Evolutionary conservation across 1,284 basidiomycete genomes (phyloP).

Genomic region (Trichosporon inkin): DNA sequence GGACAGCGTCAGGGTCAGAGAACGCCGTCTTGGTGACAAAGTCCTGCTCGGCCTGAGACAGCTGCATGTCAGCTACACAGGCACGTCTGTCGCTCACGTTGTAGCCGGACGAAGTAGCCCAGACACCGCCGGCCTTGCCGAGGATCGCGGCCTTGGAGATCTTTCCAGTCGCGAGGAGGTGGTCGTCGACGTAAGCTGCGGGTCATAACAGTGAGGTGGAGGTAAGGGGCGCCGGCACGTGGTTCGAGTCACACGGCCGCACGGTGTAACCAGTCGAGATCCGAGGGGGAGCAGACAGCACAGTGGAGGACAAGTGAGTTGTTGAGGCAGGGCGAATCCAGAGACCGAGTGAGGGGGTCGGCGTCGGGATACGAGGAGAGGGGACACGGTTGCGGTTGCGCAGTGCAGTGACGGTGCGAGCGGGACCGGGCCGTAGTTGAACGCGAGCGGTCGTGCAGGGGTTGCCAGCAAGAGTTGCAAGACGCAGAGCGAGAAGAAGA

Average conservation of each 20-base stretch:
- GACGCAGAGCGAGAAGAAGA: neutral
- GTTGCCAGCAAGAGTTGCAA: neutral
- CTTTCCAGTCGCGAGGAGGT: constrained; percentile 74
- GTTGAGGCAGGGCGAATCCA: neutral
- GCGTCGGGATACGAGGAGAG: no score
- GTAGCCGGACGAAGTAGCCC: constrained; percentile 75
- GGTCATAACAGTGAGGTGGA: neutral
- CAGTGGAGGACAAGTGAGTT: neutral
- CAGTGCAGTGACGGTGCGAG: no score
- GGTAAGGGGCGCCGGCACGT: neutral
- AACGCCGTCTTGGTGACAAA: constrained; percentile 59
- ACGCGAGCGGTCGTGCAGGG: neutral
- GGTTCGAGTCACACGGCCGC: neutral
- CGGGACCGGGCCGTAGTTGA: neutral
- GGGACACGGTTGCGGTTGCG: no score
- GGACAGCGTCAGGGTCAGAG: constrained; percentile 53
- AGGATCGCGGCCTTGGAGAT: constrained; percentile 77
- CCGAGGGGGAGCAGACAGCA: neutral
- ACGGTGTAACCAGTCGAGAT: neutral
- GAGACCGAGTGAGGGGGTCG: no score
- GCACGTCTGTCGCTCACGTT: constrained; percentile 55
- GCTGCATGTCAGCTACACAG: constrained; percentile 52
- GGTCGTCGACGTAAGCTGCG: constrained; percentile 78
- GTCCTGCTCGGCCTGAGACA: constrained; percentile 70
- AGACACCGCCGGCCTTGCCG: constrained; percentile 78